Evolutionary conservation across 331 rosid species (phyloP).

Genomic region (Acacia pycnantha): DNA sequence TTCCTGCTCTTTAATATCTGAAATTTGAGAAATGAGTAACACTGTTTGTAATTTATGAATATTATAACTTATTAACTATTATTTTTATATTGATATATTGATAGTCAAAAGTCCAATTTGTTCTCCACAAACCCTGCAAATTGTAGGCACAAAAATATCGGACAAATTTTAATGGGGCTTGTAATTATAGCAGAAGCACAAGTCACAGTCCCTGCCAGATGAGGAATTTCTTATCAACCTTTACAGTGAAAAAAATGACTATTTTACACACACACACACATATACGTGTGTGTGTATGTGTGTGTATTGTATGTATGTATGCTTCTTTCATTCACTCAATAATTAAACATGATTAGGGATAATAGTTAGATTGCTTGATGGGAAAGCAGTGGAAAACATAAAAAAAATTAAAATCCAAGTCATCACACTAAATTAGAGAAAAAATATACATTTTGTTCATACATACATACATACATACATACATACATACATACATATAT

Average conservation of each 20-base stretch:
- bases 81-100: background rate
- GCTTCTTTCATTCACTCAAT: no score
- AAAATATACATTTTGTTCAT: background rate
- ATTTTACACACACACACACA: no score
- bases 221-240: background rate
- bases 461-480: no score
- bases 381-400: slow-evolving; percentile 29
- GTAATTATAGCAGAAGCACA: slow-evolving; percentile 24
- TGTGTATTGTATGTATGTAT: no score
- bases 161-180: slow-evolving; percentile 26
- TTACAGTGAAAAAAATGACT: slow-evolving; percentile 31
- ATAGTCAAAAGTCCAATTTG: background rate
- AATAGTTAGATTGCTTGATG: background rate
- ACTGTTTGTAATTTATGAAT: background rate
- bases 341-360: slow-evolving; percentile 22
- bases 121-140: slow-evolving; percentile 2
- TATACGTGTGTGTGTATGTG: no score
- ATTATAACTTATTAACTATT: background rate
- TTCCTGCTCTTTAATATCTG: background rate
- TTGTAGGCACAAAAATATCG: slow-evolving; percentile 17
- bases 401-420: background rate
- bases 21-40: background rate
- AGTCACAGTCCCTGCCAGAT: background rate
- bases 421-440: background rate
- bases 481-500: no score